Evolutionary conservation across 306 rosid species (phyloP), one percentile per base, ranked within the genome.

Genomic region (Dryas drummondii): DNA sequence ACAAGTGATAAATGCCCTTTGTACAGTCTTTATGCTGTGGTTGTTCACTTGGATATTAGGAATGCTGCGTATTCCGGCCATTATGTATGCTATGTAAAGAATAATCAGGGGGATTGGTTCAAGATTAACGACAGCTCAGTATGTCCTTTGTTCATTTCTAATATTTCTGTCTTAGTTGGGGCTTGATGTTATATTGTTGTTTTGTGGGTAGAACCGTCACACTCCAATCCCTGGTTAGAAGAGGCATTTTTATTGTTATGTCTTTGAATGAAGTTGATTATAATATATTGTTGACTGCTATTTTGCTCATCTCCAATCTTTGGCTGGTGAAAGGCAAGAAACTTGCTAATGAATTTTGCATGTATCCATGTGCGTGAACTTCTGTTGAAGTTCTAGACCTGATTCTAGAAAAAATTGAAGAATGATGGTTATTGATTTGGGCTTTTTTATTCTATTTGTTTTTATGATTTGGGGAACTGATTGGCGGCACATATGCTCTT

Each of bases 31-130:
- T 88, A 89, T 79, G 97, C 90, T 0, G 94, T 89, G 81, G 92
- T 91, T 70, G 97, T 91, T 74, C 97, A 91, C 81, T 83, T 91
- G 94, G 88, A 91, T 78, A 84, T 71, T 74, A 84, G 75, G 92
- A 86, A 85, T 79, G 84, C 97, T 77, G 77, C 97, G 13, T 84
- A 70, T 81, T 88, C 91, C 1, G 97, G 97, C 73, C 97, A 91
- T 74, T 91, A 91, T 74, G 85, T 91, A 57, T 91, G 93, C 75
- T 88, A 91, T 78, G 90, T 91, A 77, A 87, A 85, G 89, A 89
- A 86, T 70, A 66, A 72, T 45, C 89, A 22, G 41, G 88, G 84
- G 77, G 81, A 88, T 68, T 91, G 97, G 94, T 91, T 86, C 83
- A 84, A 79, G 77, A 83, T 84, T 74, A 88, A 91, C 57, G 97